A percentile compares a stretch with the other conserved stretches of the same genome.
phyloP scores from a whole-genome alignment of 495 filamentous ascomycete genomes.

The Pyrenula aspistea region DNA sequence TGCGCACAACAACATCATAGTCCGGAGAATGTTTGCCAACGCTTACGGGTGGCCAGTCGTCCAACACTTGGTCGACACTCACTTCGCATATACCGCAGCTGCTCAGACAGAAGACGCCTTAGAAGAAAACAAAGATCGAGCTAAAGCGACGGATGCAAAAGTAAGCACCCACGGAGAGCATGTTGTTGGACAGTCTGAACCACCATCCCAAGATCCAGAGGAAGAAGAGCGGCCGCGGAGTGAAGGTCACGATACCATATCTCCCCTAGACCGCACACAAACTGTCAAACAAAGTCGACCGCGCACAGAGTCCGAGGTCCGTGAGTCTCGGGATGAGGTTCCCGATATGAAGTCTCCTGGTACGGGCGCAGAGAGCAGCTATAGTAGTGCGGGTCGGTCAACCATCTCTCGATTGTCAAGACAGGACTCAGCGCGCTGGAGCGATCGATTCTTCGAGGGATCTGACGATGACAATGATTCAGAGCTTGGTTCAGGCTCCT shows the following conservation, averaged over 20 bases:
- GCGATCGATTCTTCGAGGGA: constrained; percentile 23
- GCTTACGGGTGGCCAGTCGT: constrained; percentile 96
- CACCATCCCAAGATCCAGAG: constrained; percentile 34
- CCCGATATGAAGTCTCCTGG: constrained; percentile 7
- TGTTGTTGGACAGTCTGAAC: constrained; percentile 7
- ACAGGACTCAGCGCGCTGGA: constrained; percentile 26
- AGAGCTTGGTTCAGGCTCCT: not conserved
- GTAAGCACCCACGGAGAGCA: constrained; percentile 17
- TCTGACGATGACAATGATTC: constrained; percentile 19
- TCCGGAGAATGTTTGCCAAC: constrained; percentile 90
- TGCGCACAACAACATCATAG: constrained; percentile 96
- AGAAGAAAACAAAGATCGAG: constrained; percentile 35
- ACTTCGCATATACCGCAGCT: constrained; percentile 62
- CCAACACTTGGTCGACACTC: constrained; percentile 84
- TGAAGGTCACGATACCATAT: constrained; percentile 1
- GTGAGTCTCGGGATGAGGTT: constrained; percentile 10
- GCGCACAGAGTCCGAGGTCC: constrained; percentile 2
- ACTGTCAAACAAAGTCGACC: constrained; percentile 1
- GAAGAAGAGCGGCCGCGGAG: constrained; percentile 3
- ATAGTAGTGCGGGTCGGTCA: constrained; percentile 5
- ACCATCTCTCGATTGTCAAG: constrained; percentile 6
- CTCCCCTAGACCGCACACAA: not conserved
- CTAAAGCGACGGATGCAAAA: constrained; percentile 22
- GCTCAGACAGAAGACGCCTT: constrained; percentile 47
- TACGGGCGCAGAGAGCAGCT: constrained; percentile 6